Evolutionary conservation across 768 basidiomycete species (phyloP).

Genomic region (Rhizopogon vinicolor): DNA sequence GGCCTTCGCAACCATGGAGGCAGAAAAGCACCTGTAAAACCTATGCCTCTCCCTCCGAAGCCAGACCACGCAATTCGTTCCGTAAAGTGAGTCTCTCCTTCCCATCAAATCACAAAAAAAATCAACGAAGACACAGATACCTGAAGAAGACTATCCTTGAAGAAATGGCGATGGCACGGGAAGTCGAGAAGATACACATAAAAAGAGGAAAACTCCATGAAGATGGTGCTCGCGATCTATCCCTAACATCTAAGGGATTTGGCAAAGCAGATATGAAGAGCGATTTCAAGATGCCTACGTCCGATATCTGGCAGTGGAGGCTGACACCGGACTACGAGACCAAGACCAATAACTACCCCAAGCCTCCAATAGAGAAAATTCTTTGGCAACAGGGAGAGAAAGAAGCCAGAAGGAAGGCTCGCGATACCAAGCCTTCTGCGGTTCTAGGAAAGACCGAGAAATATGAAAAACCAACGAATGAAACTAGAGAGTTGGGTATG

Average conservation of each 20-base stretch:
- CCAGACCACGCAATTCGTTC: conserved; percentile 14
- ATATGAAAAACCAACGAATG: background rate
- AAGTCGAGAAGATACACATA: conserved; percentile 16
- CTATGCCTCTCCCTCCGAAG: conserved; percentile 7
- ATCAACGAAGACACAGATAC: conserved; percentile 8
- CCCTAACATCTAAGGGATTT: background rate
- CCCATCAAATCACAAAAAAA: background rate
- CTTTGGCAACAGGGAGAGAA: background rate
- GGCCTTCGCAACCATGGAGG: background rate
- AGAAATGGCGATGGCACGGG: conserved; percentile 11
- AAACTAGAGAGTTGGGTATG: background rate
- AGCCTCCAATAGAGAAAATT: background rate
- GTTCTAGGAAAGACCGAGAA: background rate
- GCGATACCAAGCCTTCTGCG: background rate
- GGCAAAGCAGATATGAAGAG: background rate
- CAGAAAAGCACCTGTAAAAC: background rate
- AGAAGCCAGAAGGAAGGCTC: background rate
- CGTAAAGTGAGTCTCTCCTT: conserved; percentile 5
- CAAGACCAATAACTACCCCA: conserved; percentile 1
- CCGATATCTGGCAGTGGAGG: conserved; percentile 4
- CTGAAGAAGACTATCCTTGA: conserved; percentile 19
- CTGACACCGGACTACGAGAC: background rate
- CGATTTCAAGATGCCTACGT: background rate
- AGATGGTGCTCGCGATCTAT: background rate
- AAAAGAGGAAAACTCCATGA: conserved; percentile 5